Evolutionary conservation across 495 filamentous ascomycete species (phyloP).

Genomic region (Clavariopsis aquatica): DNA sequence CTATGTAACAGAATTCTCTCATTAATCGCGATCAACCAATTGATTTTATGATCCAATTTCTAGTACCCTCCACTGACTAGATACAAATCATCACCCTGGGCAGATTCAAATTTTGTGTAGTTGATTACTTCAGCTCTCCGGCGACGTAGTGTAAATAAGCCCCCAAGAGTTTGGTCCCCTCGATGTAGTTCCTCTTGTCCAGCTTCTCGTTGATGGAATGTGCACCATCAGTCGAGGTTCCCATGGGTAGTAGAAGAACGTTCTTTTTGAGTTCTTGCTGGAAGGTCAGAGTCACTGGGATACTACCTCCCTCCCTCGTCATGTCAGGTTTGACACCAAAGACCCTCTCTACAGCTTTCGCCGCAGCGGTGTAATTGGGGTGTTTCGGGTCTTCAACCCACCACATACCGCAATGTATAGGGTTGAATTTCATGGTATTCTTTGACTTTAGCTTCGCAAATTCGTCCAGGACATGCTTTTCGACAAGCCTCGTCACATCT

Average conservation of each 20-base stretch:
- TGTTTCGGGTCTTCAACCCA: conserved; percentile 96
- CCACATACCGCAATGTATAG: conserved; percentile 93
- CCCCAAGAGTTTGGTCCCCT: conserved; percentile 93
- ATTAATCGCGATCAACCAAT: not conserved
- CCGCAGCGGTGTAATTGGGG: conserved; percentile 94
- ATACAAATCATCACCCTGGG: no score
- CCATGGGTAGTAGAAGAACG: conserved; percentile 93
- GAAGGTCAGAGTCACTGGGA: conserved; percentile 94
- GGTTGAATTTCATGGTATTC: conserved; percentile 77
- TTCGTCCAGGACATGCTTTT: conserved; percentile 71
- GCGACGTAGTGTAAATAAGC: conserved; percentile 97
- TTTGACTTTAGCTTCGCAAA: conserved; percentile 86
- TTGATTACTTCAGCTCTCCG: conserved; percentile 66
- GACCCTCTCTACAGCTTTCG: conserved; percentile 89
- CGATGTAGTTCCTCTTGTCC: conserved; percentile 94
- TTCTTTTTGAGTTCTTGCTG: conserved; percentile 99
- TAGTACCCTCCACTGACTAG: no score
- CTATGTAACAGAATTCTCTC: no score
- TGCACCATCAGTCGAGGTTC: conserved; percentile 91
- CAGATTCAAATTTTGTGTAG: no score
- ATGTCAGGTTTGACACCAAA: conserved; percentile 92
- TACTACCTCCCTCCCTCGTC: conserved; percentile 94
- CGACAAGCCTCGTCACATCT: conserved; percentile 80
- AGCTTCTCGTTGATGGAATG: conserved; percentile 99
- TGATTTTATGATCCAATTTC: no score